A percentile compares a stretch with the other conserved stretches of the same genome.
Evolutionary conservation across 768 basidiomycete genomes (phyloP).

Genomic region (Tricholoma saponaceum): DNA sequence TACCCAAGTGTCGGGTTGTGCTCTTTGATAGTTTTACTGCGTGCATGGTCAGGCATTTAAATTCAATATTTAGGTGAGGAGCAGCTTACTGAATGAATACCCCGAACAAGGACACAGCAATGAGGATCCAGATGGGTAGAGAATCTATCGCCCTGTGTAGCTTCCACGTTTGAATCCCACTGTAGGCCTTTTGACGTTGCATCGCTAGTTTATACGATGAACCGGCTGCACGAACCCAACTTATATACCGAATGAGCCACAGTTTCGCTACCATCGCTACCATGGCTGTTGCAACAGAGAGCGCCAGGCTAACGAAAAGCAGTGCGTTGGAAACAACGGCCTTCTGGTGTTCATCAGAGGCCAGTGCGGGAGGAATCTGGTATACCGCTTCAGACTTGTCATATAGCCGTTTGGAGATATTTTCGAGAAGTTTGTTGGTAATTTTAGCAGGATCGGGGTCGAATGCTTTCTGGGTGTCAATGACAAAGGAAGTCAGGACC

Average conservation of each 20-base stretch:
- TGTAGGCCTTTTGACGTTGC: slow-evolving; percentile 12
- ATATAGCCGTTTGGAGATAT: slow-evolving; percentile 1
- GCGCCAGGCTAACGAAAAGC: slow-evolving; percentile 5
- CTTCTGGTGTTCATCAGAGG: neutral
- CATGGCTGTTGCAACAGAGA: slow-evolving; percentile 3
- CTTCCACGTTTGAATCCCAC: slow-evolving; percentile 10
- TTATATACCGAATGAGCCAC: slow-evolving; percentile 12
- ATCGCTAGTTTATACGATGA: slow-evolving; percentile 9
- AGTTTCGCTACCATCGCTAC: slow-evolving; percentile 7
- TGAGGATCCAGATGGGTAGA: slow-evolving; percentile 9
- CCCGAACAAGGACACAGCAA: slow-evolving; percentile 9
- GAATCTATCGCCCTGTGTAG: slow-evolving; percentile 10
- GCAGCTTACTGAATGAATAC: slow-evolving; percentile 13
- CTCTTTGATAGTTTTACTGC: neutral
- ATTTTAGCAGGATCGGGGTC: slow-evolving; percentile 7
- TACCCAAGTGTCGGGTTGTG: neutral
- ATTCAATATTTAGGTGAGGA: neutral
- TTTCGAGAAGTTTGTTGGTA: slow-evolving; percentile 11
- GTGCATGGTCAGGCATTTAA: neutral
- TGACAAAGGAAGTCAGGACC: slow-evolving; percentile 10
- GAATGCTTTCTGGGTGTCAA: slow-evolving; percentile 5
- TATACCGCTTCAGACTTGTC: neutral
- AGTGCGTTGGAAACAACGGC: slow-evolving; percentile 2
- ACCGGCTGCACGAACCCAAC: slow-evolving; percentile 3
- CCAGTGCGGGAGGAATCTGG: neutral